Conservation (phyloP, 148 eudicot genomes). For the Chenopodium album region DNA sequence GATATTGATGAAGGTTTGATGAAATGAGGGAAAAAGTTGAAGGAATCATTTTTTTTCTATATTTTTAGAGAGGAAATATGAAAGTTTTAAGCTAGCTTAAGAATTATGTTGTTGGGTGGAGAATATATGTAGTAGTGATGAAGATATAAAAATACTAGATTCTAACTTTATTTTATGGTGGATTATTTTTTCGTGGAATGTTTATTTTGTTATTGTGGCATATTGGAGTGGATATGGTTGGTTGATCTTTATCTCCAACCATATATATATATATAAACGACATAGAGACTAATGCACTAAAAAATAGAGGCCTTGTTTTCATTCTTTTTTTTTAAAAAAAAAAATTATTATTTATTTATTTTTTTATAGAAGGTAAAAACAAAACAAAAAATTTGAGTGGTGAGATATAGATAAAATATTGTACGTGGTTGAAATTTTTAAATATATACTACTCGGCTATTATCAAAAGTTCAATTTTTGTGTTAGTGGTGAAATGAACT, state of each 20-base stretch:
- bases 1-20: neutral
- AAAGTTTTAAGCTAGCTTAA: neutral
- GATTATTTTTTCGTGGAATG: neutral
- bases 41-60: conserved; percentile 2
- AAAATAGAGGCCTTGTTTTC: neutral
- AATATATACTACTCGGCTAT: neutral
- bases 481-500: neutral
- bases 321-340: no score
- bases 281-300: conserved; percentile 4
- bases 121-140: conserved; percentile 9
- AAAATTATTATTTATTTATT: no score
- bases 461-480: neutral
- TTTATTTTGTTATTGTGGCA: neutral
- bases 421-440: neutral
- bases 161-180: conserved; percentile 3
- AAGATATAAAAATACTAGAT: conserved; percentile 4
- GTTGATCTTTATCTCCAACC: conserved; percentile 5
- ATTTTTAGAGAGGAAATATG: neutral
- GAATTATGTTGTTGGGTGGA: neutral
- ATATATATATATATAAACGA: neutral
- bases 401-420: neutral
- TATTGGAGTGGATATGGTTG: conserved; percentile 11
- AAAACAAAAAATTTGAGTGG: neutral
- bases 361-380: no score
- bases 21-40: conserved; percentile 13